Percentiles rank a stretch among this genome's conserved stretches.
phyloP scores from a whole-genome alignment of 2,329 filamentous ascomycete species.

The Teratosphaeriaceae sp. region DNA sequence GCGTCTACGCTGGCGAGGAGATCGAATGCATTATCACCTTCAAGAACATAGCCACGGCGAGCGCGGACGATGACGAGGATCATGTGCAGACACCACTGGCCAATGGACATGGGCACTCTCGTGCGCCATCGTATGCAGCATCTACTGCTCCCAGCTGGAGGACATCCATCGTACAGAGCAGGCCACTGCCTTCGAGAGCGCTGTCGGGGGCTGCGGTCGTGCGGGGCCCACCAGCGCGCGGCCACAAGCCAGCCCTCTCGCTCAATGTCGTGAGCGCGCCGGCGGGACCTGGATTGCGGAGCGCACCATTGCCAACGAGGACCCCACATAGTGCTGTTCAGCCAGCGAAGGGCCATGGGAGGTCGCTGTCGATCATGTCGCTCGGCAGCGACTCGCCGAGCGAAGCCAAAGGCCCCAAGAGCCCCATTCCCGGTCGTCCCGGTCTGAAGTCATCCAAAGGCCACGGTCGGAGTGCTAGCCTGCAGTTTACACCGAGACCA shows the following conservation, averaged over 20 bases:
- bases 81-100: conserved; percentile 17
- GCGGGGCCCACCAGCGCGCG: conserved; percentile 24
- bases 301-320: conserved; percentile 16
- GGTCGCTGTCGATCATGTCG: conserved; percentile 45
- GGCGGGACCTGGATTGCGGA: conserved; percentile 14
- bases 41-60: conserved; percentile 66
- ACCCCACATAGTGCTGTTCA: conserved; percentile 38
- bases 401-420: conserved; percentile 16
- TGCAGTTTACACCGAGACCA: conserved; percentile 59
- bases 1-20: conserved; percentile 93
- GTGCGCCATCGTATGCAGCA: conserved; percentile 4
- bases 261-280: conserved; percentile 40
- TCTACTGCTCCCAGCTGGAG: conserved; percentile 16
- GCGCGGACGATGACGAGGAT: conserved; percentile 23
- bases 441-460: conserved; percentile 49
- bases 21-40: conserved; percentile 95
- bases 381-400: conserved; percentile 37
- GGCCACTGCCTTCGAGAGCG: conserved; percentile 13
- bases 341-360: conserved; percentile 40
- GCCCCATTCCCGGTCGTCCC: conserved; percentile 6
- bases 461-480: conserved; percentile 72
- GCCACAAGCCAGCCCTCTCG: conserved; percentile 63
- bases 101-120: conserved; percentile 16
- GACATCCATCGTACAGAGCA: conserved; percentile 17
- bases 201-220: conserved; percentile 15